Conservation (phyloP, 345 rosid genomes). For the Psidium guajava region DNA sequence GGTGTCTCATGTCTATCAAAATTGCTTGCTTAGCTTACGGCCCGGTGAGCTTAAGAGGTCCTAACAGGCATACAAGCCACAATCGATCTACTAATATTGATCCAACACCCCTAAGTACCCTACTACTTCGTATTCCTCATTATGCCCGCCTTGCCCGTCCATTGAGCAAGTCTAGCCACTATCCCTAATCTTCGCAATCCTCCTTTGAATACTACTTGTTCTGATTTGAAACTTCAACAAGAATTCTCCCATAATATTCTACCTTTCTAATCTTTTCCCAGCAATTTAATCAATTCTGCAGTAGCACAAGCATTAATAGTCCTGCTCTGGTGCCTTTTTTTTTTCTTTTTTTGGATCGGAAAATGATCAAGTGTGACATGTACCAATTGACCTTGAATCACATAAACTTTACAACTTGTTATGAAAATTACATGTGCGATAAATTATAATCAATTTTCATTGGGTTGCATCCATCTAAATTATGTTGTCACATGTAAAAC, state of each 20-base stretch:
- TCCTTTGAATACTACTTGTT: not conserved
- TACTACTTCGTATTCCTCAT: too few species aligned
- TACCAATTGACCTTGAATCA: not conserved
- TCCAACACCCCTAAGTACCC: not conserved
- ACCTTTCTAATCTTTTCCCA: not conserved
- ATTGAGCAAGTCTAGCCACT: not conserved
- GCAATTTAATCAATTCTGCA: not conserved
- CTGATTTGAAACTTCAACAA: not conserved
- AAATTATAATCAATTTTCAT: not conserved
- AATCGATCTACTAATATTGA: not conserved
- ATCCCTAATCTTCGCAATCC: not conserved
- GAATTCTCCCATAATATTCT: not conserved
- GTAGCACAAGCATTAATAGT: not conserved
- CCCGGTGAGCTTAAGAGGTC: not conserved
- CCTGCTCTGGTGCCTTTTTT: not conserved
- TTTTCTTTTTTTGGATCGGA: too few species aligned
- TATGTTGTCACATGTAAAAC: not conserved
- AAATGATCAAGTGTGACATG: not conserved
- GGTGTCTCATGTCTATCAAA: not conserved
- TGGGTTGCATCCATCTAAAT: not conserved
- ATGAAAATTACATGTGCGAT: not conserved
- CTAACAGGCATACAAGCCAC: not conserved
- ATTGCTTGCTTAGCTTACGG: not conserved
- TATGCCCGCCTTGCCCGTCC: too few species aligned
- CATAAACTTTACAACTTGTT: not conserved